Evolutionary conservation across 192 early-diverging fungal species (phyloP).

Genomic region (Umbelopsis ramanniana): DNA sequence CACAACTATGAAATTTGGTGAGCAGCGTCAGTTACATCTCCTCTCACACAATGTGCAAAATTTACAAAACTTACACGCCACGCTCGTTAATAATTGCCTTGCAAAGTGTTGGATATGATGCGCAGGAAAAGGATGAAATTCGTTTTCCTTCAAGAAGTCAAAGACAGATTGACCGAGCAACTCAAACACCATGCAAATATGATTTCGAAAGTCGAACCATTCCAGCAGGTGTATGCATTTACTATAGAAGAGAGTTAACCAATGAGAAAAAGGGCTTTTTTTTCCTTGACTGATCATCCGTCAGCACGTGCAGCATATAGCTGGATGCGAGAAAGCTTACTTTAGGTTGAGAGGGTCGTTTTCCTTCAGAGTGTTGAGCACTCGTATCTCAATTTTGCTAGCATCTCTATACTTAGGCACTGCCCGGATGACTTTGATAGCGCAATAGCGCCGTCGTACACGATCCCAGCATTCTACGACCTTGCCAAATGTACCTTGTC

Average conservation of each 20-base stretch:
- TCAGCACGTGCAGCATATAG: not conserved
- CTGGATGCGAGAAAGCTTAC: conserved; percentile 47
- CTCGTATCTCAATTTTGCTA: conserved; percentile 85
- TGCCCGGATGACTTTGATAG: conserved; percentile 94
- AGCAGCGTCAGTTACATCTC: not conserved
- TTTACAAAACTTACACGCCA: conserved; percentile 67
- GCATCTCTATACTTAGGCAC: conserved; percentile 96
- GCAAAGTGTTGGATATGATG: conserved; percentile 87
- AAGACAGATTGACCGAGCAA: conserved; percentile 86
- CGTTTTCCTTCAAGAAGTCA: conserved; percentile 95
- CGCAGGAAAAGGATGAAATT: conserved; percentile 86
- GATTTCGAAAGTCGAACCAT: conserved; percentile 87
- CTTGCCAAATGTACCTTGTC: conserved; percentile 98
- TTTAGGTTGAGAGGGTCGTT: conserved; percentile 80
- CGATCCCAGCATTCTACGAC: conserved; percentile 89
- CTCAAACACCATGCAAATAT: conserved; percentile 99
- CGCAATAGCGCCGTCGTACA: conserved; percentile 57
- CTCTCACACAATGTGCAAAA: conserved; percentile 1
- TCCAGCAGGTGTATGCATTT: conserved; percentile 89
- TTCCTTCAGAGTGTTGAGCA: conserved; percentile 79
- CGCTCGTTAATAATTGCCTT: conserved; percentile 81
- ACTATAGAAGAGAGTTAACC: conserved; percentile 41
- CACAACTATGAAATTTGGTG: conserved; percentile 58
- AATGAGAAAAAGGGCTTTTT: not conserved
- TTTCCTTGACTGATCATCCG: not conserved